Percentiles rank a stretch among this genome's conserved stretches.
phyloP scores from a whole-genome alignment of 108 stramenopile genomes.

The Fistulifera pelliculosa region DNA sequence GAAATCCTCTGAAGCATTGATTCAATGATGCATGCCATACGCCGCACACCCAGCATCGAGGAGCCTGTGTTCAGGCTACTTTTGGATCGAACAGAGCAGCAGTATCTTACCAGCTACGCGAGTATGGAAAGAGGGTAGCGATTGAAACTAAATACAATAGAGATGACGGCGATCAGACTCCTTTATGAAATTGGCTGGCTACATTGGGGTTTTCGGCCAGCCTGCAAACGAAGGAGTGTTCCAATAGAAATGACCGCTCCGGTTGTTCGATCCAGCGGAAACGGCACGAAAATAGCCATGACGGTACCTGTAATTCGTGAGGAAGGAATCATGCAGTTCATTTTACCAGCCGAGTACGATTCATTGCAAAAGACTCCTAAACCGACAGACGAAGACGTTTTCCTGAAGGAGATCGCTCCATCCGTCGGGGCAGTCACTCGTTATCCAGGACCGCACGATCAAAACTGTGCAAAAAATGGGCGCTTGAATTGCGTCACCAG shows the following conservation, averaged over 20 bases:
- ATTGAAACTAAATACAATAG: background rate
- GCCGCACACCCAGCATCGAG: no score
- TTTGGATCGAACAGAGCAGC: no score
- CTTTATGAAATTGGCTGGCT: conserved; percentile 58
- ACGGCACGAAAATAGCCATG: conserved; percentile 47
- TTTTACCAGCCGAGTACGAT: conserved; percentile 72
- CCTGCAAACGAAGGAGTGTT: conserved; percentile 56
- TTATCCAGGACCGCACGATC: conserved; percentile 45
- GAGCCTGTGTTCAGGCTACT: no score
- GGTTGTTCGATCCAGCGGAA: conserved; percentile 38
- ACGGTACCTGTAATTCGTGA: conserved; percentile 57
- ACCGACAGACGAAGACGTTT: conserved; percentile 62
- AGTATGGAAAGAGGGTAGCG: no score
- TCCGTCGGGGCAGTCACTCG: conserved; percentile 62
- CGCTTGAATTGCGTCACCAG: conserved; percentile 32
- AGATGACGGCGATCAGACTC: conserved; percentile 23
- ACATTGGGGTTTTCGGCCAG: conserved; percentile 79
- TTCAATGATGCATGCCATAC: no score
- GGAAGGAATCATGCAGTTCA: conserved; percentile 54
- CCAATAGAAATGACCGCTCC: conserved; percentile 82
- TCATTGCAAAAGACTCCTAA: conserved; percentile 64
- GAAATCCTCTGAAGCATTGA: no score
- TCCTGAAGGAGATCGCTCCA: conserved; percentile 51
- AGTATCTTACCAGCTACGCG: no score
- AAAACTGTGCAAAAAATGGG: conserved; percentile 22